Evolutionary conservation across 768 basidiomycete genomes (phyloP).

Genomic region (Phanerochaete carnosa): DNA sequence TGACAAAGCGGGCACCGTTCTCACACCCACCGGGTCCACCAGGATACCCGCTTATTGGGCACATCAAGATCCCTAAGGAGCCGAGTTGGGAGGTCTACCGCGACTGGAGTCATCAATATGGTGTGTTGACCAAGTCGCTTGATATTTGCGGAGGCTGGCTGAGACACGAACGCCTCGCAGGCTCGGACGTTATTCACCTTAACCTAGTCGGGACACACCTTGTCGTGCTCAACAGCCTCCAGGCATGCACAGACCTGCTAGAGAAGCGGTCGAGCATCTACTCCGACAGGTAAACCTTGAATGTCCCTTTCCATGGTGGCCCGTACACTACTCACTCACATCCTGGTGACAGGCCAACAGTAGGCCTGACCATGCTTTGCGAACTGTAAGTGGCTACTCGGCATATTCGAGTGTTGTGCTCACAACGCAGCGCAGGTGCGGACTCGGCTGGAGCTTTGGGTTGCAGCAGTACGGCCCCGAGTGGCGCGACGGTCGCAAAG

Average conservation of each 20-base stretch:
- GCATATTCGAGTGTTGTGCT: background rate
- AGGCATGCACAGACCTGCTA: conserved; percentile 7
- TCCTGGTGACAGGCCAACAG: background rate
- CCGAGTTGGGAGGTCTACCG: background rate
- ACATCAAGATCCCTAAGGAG: background rate
- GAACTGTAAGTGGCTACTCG: conserved; percentile 4
- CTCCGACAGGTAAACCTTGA: conserved; percentile 12
- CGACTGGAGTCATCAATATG: conserved; percentile 5
- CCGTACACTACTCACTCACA: too few species aligned
- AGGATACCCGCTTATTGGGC: background rate
- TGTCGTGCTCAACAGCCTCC: conserved; percentile 7
- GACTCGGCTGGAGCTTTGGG: background rate
- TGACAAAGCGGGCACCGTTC: background rate
- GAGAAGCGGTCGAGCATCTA: conserved; percentile 12
- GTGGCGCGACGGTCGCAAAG: conserved; percentile 3
- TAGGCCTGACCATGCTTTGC: background rate
- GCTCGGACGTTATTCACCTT: conserved; percentile 14
- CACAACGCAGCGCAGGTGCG: background rate
- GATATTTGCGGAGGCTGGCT: background rate
- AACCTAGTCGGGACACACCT: conserved; percentile 12
- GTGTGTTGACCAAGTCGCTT: background rate
- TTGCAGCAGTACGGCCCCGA: background rate
- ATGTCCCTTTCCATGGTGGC: background rate
- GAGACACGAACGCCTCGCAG: background rate
- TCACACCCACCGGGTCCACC: background rate